A percentile compares a stretch with the other conserved stretches of the same genome.
Conservation (phyloP, 2,329 filamentous ascomycete genomes). For the Xylaria sp. region DNA sequence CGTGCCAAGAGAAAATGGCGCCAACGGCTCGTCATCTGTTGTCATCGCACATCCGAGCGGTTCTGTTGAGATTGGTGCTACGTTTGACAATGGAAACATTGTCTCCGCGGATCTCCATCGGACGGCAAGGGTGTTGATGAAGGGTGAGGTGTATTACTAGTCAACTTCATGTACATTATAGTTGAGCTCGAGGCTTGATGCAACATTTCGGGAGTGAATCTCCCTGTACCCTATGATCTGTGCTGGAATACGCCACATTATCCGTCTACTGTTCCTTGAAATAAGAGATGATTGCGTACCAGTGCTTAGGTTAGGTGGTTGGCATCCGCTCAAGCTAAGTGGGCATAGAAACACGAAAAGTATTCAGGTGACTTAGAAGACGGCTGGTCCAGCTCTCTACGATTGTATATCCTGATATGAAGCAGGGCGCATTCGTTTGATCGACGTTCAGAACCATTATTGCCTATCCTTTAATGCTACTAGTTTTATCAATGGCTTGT, state of each 20-base stretch:
- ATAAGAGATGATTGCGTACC: too few relatives aligned
- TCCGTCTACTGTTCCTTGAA: too few relatives aligned
- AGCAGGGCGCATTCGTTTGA: too few relatives aligned
- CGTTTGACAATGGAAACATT: constrained; percentile 46
- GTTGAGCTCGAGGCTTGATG: not conserved
- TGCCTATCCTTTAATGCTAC: not conserved
- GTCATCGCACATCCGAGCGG: constrained; percentile 56
- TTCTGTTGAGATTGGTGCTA: constrained; percentile 52
- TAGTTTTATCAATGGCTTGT: too few relatives aligned
- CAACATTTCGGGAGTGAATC: not conserved
- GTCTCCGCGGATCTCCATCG: constrained; percentile 52
- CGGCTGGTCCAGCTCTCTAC: too few relatives aligned
- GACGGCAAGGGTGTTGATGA: constrained; percentile 57
- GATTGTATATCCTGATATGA: not conserved
- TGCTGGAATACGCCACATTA: too few relatives aligned
- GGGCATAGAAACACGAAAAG: too few relatives aligned
- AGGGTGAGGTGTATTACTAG: constrained; percentile 53
- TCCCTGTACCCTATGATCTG: too few relatives aligned
- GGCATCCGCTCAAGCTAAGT: too few relatives aligned
- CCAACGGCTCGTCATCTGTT: constrained; percentile 33
- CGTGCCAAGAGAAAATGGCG: not conserved
- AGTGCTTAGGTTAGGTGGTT: too few relatives aligned
- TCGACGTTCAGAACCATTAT: not conserved
- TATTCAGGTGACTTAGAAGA: not conserved
- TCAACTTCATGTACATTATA: not conserved